These are phyloP conservation scores for Venturia effusa DNA, from an alignment of 2,329 filamentous ascomycete genomes.

Conservation along the genomic window DNA sequence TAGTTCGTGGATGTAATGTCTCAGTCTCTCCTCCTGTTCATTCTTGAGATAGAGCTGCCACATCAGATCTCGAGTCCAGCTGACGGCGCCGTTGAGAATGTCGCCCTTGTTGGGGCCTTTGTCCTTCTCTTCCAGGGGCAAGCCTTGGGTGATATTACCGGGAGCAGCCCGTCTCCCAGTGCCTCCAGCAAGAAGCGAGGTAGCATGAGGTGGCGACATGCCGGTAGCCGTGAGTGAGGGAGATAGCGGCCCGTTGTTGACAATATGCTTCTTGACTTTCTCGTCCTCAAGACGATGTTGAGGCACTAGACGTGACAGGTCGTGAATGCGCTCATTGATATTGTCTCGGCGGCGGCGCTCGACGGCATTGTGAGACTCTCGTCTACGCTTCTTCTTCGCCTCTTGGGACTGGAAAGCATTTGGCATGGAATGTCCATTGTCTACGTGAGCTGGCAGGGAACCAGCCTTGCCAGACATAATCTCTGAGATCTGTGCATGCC, in stretches of 20 bases:
- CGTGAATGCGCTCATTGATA: conserved; percentile 97
- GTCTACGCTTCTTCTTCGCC: conserved; percentile 79
- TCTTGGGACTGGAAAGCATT: conserved; percentile 68
- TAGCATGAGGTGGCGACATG: conserved; percentile 63
- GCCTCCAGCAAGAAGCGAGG: conserved; percentile 76
- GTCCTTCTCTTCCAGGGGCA: conserved; percentile 93
- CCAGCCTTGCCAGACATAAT: conserved; percentile 76
- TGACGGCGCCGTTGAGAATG: conserved; percentile 91
- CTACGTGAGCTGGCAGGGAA: conserved; percentile 81
- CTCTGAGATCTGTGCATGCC: conserved; percentile 72
- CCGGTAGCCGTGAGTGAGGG: conserved; percentile 64
- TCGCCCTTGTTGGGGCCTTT: conserved; percentile 98
- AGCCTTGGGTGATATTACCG: conserved; percentile 79
- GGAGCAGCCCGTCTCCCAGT: conserved; percentile 74
- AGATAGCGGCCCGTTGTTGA: conserved; percentile 83
- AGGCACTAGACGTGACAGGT: conserved; percentile 86
- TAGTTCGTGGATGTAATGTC: conserved; percentile 60
- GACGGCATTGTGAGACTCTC: conserved; percentile 93
- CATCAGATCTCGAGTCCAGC: conserved; percentile 96
- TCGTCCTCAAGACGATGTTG: conserved; percentile 90
- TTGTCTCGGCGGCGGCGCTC: conserved; percentile 92
- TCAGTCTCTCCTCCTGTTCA: conserved; percentile 78
- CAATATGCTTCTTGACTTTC: conserved; percentile 88
- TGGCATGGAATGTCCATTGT: conserved; percentile 36
- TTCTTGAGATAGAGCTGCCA: conserved; percentile 89